Conservation (phyloP, 192 early-diverging fungal species). For the Coemansia reversa region DNA sequence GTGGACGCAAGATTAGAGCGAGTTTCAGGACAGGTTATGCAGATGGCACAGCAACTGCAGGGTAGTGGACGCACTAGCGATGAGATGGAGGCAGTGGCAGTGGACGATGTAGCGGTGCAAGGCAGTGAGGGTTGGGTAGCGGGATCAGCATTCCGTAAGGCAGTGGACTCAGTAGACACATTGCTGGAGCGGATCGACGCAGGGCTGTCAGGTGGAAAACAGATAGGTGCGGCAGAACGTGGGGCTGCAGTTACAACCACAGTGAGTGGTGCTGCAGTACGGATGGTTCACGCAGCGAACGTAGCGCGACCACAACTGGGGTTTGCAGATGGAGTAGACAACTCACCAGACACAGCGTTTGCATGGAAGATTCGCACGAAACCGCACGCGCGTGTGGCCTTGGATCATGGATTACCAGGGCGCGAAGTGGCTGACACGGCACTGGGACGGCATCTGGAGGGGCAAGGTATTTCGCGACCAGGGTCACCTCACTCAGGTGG, state of each 20-base stretch:
- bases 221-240: constrained; percentile 38
- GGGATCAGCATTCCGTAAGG: constrained; percentile 61
- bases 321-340: constrained; percentile 88
- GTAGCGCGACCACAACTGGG: constrained; percentile 82
- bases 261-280: constrained; percentile 32
- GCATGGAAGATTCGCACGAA: constrained; percentile 78
- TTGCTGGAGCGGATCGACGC: constrained; percentile 84
- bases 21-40: constrained; percentile 28
- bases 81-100: constrained; percentile 4
- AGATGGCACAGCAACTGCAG: constrained; percentile 26
- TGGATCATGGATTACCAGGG: constrained; percentile 61
- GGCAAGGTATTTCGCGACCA: constrained; percentile 38
- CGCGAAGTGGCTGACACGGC: constrained; percentile 17
- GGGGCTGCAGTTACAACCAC: constrained; percentile 23
- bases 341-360: constrained; percentile 73
- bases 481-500: background rate
- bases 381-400: constrained; percentile 74
- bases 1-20: constrained; percentile 46
- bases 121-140: constrained; percentile 64
- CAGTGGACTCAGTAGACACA: constrained; percentile 76
- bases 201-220: constrained; percentile 60
- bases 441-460: constrained; percentile 34
- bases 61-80: constrained; percentile 13
- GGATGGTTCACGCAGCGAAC: constrained; percentile 66
- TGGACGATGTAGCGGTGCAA: constrained; percentile 35